phyloP scores from a whole-genome alignment of 495 filamentous ascomycete genomes.

The Hamigera avellanea region DNA sequence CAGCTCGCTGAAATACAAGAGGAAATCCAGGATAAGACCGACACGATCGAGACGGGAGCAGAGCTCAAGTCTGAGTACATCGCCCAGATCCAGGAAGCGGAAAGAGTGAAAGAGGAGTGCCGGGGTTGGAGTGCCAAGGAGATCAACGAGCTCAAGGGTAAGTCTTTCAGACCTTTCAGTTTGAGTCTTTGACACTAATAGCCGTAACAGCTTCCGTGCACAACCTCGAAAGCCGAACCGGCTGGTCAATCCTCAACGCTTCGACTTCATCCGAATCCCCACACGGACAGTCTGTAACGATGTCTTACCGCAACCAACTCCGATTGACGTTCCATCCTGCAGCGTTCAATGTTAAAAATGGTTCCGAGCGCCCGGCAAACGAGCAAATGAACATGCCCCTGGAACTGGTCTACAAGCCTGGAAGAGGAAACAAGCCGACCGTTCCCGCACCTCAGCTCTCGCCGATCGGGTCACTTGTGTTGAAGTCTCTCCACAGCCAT shows the following conservation, averaged over 20 bases:
- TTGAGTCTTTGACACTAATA: conserved; percentile 2
- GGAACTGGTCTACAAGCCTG: conserved; percentile 15
- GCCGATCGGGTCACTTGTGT: conserved; percentile 23
- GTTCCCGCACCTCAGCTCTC: conserved; percentile 9
- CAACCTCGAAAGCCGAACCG: conserved; percentile 53
- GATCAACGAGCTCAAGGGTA: conserved; percentile 62
- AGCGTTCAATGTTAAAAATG: conserved; percentile 34
- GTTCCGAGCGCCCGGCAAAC: background rate
- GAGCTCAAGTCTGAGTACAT: conserved; percentile 56
- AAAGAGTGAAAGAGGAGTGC: conserved; percentile 74
- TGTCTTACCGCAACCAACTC: conserved; percentile 70
- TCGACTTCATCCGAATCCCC: conserved; percentile 20
- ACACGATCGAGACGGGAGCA: conserved; percentile 42
- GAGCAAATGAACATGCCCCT: conserved; percentile 14
- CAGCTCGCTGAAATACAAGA: conserved; percentile 51
- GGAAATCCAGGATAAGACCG: conserved; percentile 51
- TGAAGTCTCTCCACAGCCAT: conserved; percentile 25
- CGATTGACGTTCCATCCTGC: conserved; percentile 63
- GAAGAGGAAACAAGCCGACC: conserved; percentile 7
- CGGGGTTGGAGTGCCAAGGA: conserved; percentile 79
- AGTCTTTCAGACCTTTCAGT: conserved; percentile 6
- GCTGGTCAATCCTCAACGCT: conserved; percentile 67
- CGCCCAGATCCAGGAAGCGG: conserved; percentile 70
- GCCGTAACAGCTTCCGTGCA: conserved; percentile 47
- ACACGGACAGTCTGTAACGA: conserved; percentile 47